A percentile compares a stretch with the other conserved stretches of the same genome.
phyloP scores from a whole-genome alignment of 192 early-diverging fungal genomes.

The Thamnidium elegans region DNA sequence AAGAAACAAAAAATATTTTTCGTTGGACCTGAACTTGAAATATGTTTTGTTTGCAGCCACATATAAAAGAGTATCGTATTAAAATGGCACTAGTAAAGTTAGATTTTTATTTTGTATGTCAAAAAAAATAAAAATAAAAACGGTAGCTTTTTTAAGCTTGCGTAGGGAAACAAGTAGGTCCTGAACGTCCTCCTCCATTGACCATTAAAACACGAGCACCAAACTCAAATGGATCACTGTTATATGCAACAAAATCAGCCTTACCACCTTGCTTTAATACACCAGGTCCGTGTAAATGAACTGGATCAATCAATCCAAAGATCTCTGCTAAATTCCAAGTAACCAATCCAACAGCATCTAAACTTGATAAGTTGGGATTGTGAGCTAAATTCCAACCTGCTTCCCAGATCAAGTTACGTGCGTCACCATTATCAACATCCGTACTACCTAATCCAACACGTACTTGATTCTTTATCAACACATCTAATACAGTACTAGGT shows the following conservation, averaged over 20 bases:
- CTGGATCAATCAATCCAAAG: constrained; percentile 43
- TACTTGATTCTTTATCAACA: constrained; percentile 56
- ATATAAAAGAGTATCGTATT: no score
- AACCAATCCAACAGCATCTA: constrained; percentile 68
- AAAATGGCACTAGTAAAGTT: no score
- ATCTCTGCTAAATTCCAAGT: constrained; percentile 76
- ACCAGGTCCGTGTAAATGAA: constrained; percentile 21
- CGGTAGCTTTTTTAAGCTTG: background rate
- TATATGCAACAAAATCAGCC: constrained; percentile 62
- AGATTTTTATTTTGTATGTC: no score
- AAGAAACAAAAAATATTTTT: background rate
- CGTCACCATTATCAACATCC: constrained; percentile 51
- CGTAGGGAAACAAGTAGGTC: constrained; percentile 21
- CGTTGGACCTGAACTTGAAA: no score
- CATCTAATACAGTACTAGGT: constrained; percentile 47
- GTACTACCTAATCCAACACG: constrained; percentile 51
- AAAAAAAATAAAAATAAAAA: no score
- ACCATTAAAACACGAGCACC: constrained; percentile 56
- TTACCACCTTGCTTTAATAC: constrained; percentile 19
- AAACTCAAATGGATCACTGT: constrained; percentile 66
- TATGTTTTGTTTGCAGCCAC: no score
- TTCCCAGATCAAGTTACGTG: constrained; percentile 74
- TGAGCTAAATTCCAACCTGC: constrained; percentile 51
- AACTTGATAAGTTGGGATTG: constrained; percentile 37
- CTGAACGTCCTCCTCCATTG: constrained; percentile 50